These are phyloP conservation scores for Achlya hypogyna DNA, from an alignment of 352 stramenopile genomes.

Conservation along the genomic window DNA sequence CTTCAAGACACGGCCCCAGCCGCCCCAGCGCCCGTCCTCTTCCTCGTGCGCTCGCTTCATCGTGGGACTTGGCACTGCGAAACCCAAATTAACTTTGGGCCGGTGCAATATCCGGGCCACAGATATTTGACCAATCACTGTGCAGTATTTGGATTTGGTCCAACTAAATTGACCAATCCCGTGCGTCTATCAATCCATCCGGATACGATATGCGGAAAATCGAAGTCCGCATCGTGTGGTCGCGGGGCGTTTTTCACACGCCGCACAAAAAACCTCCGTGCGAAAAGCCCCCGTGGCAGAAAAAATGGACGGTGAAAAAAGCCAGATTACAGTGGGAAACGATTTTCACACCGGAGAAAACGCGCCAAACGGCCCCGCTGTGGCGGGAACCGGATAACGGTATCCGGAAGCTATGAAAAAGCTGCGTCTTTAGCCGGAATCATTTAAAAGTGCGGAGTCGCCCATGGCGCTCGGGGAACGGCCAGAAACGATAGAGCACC, in stretches of 20 bases:
- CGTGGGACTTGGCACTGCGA: background rate
- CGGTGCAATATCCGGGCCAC: background rate
- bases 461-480: too few species aligned
- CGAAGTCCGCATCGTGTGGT: background rate
- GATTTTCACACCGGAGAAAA: too few species aligned
- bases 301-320: too few species aligned
- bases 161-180: conserved; percentile 3
- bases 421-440: too few species aligned
- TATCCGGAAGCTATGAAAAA: too few species aligned
- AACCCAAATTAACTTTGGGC: background rate
- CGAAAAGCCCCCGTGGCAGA: too few species aligned
- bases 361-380: too few species aligned
- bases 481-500: too few species aligned
- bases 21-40: background rate
- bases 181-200: background rate
- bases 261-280: background rate
- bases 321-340: too few species aligned
- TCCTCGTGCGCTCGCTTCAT: conserved; percentile 19
- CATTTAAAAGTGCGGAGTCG: too few species aligned
- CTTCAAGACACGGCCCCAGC: background rate
- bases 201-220: conserved; percentile 6
- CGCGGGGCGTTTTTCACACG: background rate
- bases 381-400: too few species aligned
- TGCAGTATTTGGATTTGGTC: background rate
- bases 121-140: conserved; percentile 19